These are phyloP conservation scores for Candida insectorum DNA, from an alignment of 805 yeast genomes.

Conservation along the genomic window DNA sequence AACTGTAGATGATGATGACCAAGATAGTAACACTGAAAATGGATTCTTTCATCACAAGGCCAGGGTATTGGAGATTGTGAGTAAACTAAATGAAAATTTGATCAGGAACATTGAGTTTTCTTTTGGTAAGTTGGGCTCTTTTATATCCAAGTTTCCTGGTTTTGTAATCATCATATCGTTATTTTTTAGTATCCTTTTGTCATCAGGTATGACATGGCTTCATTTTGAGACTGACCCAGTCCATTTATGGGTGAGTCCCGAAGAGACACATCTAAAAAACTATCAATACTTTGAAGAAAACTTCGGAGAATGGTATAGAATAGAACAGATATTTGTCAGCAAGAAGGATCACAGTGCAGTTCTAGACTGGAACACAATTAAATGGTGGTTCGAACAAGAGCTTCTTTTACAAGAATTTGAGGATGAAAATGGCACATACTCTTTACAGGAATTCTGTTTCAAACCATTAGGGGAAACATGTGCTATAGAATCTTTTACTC, in stretches of 20 bases:
- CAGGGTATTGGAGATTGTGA: conserved; percentile 3
- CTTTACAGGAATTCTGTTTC: conserved; percentile 69
- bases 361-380: conserved; percentile 57
- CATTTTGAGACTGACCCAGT: conserved; percentile 77
- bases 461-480: conserved; percentile 79
- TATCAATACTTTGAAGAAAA: conserved; percentile 68
- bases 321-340: conserved; percentile 73
- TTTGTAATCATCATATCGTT: conserved; percentile 20
- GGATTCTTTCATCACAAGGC: neutral
- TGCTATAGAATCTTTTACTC: conserved; percentile 83
- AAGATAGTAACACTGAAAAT: neutral
- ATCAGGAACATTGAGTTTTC: conserved; percentile 17
- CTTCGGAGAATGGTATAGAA: conserved; percentile 90
- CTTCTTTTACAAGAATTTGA: conserved; percentile 37
- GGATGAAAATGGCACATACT: conserved; percentile 16
- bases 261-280: conserved; percentile 65
- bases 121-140: conserved; percentile 51
- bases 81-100: neutral
- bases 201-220: conserved; percentile 50
- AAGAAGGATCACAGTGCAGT: conserved; percentile 63
- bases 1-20: neutral
- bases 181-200: conserved; percentile 39
- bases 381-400: conserved; percentile 92
- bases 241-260: conserved; percentile 84
- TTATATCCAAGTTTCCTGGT: conserved; percentile 62